A percentile compares a stretch with the other conserved stretches of the same genome.
phyloP scores from a whole-genome alignment of 257 asterid species.

The Thymus quinquecostatus region DNA sequence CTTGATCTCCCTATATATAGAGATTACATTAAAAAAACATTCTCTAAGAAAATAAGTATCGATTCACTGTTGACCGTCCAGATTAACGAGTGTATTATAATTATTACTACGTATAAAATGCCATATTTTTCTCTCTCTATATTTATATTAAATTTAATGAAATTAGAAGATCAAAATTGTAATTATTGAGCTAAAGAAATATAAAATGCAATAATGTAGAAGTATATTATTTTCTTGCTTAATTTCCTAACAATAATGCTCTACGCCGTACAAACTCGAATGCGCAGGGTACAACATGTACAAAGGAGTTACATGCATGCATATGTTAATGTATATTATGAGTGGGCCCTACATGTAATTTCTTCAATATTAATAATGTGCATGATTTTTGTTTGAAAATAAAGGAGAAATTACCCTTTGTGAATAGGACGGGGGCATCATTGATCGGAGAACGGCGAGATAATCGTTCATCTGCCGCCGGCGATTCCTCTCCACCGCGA shows the following conservation, averaged over 20 bases:
- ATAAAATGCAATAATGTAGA: no score
- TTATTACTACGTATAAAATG: no score
- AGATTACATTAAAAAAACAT: neutral
- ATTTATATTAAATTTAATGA: no score
- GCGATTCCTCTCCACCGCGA: conserved; percentile 88
- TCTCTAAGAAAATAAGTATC: no score
- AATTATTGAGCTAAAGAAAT: no score
- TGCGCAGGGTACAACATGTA: no score
- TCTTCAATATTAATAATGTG: neutral
- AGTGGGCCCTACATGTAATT: neutral
- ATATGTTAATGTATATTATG: neutral
- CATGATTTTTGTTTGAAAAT: neutral
- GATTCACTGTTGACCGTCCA: no score
- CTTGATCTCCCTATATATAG: conserved; percentile 78
- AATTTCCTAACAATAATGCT: neutral
- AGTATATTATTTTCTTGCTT: neutral
- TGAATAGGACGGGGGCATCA: conserved; percentile 82
- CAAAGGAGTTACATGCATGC: conserved; percentile 20
- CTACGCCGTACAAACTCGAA: neutral
- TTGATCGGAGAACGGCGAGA: conserved; percentile 70
- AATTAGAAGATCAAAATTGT: neutral
- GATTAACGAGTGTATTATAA: no score
- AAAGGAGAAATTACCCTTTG: conserved; percentile 51
- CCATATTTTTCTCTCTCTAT: no score
- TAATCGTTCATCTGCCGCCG: conserved; percentile 79